Percentiles rank a stretch among this genome's conserved stretches.
Conservation (phyloP, 2,329 filamentous ascomycete species). For the Microdochium paspali region DNA sequence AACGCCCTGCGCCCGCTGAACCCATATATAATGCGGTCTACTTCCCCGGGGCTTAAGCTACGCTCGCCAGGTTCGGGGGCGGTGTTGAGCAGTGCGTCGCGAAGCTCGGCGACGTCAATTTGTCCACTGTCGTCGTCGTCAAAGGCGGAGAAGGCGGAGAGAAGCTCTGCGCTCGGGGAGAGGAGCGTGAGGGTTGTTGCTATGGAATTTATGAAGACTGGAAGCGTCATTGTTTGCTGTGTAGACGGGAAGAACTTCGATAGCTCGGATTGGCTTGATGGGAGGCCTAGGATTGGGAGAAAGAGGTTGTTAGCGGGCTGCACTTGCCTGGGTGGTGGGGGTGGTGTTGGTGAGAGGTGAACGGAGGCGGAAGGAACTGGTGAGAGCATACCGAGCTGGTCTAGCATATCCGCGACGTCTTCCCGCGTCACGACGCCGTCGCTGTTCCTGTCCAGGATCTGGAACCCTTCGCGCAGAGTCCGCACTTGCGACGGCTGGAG, state of each 20-base stretch:
- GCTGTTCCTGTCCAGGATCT: constrained; percentile 83
- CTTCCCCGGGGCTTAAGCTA: constrained; percentile 59
- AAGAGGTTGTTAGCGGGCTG: constrained; percentile 1
- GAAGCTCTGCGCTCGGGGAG: constrained; percentile 69
- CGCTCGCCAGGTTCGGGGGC: constrained; percentile 64
- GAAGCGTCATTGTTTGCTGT: constrained; percentile 68
- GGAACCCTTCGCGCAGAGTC: constrained; percentile 84
- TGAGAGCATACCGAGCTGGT: constrained; percentile 57
- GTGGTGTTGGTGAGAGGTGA: background rate
- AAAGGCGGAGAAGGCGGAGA: constrained; percentile 88
- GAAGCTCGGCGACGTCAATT: constrained; percentile 73
- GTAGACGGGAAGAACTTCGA: constrained; percentile 73
- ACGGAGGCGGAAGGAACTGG: background rate
- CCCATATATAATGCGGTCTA: constrained; percentile 78
- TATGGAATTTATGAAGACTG: constrained; percentile 76
- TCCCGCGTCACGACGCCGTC: constrained; percentile 75
- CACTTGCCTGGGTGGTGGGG: background rate
- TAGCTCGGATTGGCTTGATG: constrained; percentile 61
- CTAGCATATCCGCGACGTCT: constrained; percentile 80
- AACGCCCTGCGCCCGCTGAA: constrained; percentile 82
- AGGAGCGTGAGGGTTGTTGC: constrained; percentile 65
- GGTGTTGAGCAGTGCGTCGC: constrained; percentile 75
- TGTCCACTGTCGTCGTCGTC: constrained; percentile 94
- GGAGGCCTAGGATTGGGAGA: constrained; percentile 48
- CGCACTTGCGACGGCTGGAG: constrained; percentile 76